Percentiles rank a stretch among this genome's conserved stretches.
phyloP scores from a whole-genome alignment of 306 rosid genomes.

The Rosa chinensis region DNA sequence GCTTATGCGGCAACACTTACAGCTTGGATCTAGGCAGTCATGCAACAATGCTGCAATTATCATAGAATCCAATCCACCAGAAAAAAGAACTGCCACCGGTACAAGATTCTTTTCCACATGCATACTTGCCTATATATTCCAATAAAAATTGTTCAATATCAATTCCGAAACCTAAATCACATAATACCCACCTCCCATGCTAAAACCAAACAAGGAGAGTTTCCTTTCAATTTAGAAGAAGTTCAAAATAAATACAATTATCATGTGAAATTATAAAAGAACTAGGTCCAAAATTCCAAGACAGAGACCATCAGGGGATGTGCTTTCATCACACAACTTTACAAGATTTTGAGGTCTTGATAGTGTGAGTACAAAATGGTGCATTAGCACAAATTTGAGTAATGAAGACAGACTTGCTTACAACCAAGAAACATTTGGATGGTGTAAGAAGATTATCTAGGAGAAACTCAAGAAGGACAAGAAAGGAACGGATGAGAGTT shows the following conservation, averaged over 20 bases:
- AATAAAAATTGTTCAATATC: constrained; percentile 27
- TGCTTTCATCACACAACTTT: not conserved
- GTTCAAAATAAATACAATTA: not conserved
- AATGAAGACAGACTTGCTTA: not conserved
- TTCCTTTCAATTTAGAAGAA: not conserved
- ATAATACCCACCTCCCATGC: not conserved
- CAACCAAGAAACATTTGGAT: not conserved
- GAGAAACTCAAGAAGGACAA: not conserved
- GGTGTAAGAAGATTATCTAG: not conserved
- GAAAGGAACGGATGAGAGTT: not conserved
- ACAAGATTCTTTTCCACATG: constrained; percentile 43
- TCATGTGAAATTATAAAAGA: not conserved
- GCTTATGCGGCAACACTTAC: constrained; percentile 53
- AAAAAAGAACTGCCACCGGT: constrained; percentile 88
- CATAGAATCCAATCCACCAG: constrained; percentile 98
- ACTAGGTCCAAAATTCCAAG: not conserved
- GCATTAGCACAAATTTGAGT: not conserved
- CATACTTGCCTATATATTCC: constrained; percentile 50
- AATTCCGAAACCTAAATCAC: constrained; percentile 21
- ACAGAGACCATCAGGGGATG: not conserved
- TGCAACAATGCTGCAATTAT: constrained; percentile 89
- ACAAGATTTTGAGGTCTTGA: not conserved
- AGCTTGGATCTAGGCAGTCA: constrained; percentile 65
- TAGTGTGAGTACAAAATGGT: not conserved
- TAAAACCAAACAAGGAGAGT: not conserved